Conservation (phyloP, 1,139 yeast genomes). For the Suhomyces bokatorum region DNA sequence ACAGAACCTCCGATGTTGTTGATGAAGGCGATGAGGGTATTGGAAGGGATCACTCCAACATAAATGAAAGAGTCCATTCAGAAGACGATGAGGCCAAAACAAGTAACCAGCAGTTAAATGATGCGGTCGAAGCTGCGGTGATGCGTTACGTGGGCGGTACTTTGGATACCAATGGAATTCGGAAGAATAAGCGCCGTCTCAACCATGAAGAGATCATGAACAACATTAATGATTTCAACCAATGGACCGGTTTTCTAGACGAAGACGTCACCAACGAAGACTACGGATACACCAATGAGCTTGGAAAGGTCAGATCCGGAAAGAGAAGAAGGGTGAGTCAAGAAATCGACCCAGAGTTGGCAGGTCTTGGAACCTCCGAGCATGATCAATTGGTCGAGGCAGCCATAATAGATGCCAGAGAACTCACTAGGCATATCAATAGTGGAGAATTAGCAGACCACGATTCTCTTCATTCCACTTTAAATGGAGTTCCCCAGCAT, state of each 20-base stretch:
- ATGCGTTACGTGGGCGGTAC: conserved; percentile 68
- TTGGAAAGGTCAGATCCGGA: conserved; percentile 4
- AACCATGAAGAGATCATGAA: conserved; percentile 19
- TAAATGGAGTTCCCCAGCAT: conserved; percentile 17
- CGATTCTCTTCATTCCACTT: conserved; percentile 10
- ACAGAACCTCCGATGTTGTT: conserved; percentile 7
- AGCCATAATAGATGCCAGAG: conserved; percentile 66
- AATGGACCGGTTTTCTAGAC: conserved; percentile 55
- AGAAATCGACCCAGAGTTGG: conserved; percentile 65
- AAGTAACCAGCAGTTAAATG: conserved; percentile 45
- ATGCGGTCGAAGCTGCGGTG: conserved; percentile 73
- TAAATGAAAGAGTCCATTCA: conserved; percentile 12
- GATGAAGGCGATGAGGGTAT: conserved; percentile 14
- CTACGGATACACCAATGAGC: conserved; percentile 11
- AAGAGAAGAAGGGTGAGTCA: conserved; percentile 16
- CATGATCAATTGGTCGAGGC: conserved; percentile 67
- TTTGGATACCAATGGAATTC: conserved; percentile 27
- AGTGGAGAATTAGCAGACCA: conserved; percentile 12
- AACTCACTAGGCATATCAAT: conserved; percentile 50
- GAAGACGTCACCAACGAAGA: conserved; percentile 30
- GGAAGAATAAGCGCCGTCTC: conserved; percentile 12
- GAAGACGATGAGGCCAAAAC: conserved; percentile 29
- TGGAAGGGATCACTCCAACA: conserved; percentile 12
- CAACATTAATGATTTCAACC: conserved; percentile 37
- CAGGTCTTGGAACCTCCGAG: conserved; percentile 38